A percentile compares a stretch with the other conserved stretches of the same genome.
These are phyloP conservation scores for Microsporum ferrugineum DNA, from an alignment of 2,329 filamentous ascomycete genomes.

Conservation along the genomic window DNA sequence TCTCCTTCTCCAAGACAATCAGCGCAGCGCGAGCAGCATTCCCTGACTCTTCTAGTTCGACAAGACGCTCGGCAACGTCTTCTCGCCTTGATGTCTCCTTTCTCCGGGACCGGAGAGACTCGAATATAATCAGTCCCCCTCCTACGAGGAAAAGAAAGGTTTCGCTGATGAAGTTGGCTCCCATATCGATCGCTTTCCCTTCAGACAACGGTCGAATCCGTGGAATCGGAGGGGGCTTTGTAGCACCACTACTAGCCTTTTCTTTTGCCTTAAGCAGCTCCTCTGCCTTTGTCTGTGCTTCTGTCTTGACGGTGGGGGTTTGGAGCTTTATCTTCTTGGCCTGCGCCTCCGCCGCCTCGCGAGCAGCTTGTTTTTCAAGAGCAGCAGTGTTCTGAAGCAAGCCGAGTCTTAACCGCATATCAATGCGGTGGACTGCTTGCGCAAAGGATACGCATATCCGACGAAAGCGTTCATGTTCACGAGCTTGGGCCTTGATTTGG, in stretches of 20 bases:
- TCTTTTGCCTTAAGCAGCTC: conserved; percentile 39
- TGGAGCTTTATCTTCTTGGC: conserved; percentile 43
- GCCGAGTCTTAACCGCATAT: conserved; percentile 57
- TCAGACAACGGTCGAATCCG: conserved; percentile 55
- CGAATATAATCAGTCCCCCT: conserved; percentile 50
- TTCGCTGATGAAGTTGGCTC: conserved; percentile 58
- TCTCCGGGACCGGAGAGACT: conserved; percentile 48
- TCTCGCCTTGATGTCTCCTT: conserved; percentile 51
- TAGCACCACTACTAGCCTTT: conserved; percentile 36
- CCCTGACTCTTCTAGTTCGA: conserved; percentile 45
- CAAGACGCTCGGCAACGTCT: conserved; percentile 49
- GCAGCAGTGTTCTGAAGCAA: conserved; percentile 51
- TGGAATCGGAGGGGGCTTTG: conserved; percentile 38
- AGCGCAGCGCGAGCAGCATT: conserved; percentile 31
- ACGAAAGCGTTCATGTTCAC: conserved; percentile 57
- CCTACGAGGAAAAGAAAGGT: conserved; percentile 55
- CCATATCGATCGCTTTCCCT: conserved; percentile 56
- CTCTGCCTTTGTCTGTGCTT: conserved; percentile 47
- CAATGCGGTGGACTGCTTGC: conserved; percentile 52
- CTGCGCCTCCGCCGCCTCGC: conserved; percentile 45
- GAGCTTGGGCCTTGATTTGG: conserved; percentile 55
- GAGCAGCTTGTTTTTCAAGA: conserved; percentile 31
- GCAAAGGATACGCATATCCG: conserved; percentile 50
- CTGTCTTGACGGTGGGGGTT: conserved; percentile 50
- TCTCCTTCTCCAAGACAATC: conserved; percentile 37